phyloP scores from a whole-genome alignment of 2,329 filamentous ascomycete species.

The Colletotrichum aenigma region DNA sequence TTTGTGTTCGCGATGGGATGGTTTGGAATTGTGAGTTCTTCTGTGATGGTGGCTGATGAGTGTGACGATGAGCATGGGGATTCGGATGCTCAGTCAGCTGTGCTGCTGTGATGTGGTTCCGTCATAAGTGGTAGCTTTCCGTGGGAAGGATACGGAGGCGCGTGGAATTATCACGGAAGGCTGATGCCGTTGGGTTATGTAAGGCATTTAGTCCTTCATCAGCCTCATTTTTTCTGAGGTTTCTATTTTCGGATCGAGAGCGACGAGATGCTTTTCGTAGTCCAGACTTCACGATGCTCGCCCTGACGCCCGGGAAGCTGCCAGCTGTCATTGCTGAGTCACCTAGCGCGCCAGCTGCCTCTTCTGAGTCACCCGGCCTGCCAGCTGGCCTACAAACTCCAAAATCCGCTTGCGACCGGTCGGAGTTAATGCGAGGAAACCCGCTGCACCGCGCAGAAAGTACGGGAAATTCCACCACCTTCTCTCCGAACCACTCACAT shows the following conservation, averaged over 20 bases:
- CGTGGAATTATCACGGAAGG: accelerated
- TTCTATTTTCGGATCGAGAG: neutral
- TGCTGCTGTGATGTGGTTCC: accelerated
- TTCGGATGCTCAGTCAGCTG: neutral
- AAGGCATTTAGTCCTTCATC: neutral
- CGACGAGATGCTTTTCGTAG: neutral
- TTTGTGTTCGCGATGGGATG: neutral
- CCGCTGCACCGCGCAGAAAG: neutral
- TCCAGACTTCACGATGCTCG: neutral
- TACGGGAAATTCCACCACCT: slow-evolving; percentile 15
- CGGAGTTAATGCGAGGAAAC: neutral
- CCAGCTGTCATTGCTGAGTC: neutral
- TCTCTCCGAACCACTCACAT: slow-evolving; percentile 16
- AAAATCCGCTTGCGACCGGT: neutral
- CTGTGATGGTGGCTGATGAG: neutral
- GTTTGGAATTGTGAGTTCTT: neutral
- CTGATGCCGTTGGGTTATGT: neutral
- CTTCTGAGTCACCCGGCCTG: accelerated
- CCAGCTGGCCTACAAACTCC: neutral
- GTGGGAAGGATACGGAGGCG: neutral
- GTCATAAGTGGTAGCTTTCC: neutral
- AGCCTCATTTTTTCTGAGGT: neutral
- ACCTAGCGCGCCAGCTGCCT: accelerated
- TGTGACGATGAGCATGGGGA: neutral
- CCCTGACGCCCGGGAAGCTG: neutral